These are phyloP conservation scores for Westerdykella sp. DNA, from an alignment of 2,329 filamentous ascomycete species.

Conservation along the genomic window DNA sequence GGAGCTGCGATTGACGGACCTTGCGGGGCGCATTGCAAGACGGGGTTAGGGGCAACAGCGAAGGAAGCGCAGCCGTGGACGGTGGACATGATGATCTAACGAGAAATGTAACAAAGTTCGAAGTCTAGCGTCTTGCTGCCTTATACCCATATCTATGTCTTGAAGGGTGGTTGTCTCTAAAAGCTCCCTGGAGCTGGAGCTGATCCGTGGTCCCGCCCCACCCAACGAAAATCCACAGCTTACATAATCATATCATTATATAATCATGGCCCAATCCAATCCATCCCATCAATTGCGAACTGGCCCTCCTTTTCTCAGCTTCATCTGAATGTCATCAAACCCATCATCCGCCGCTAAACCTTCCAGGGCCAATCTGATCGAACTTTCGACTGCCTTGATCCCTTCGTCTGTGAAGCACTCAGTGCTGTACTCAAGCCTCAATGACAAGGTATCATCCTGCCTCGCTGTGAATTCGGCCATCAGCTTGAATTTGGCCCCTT, in stretches of 20 bases:
- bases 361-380: not conserved
- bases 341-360: not conserved
- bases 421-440: constrained; percentile 10
- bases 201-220: too few relatives aligned
- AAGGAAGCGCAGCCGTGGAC: too few relatives aligned
- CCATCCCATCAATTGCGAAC: too few relatives aligned
- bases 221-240: too few relatives aligned
- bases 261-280: too few relatives aligned
- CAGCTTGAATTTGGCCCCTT: constrained; percentile 18
- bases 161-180: too few relatives aligned
- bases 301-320: not conserved
- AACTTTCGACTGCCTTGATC: not conserved
- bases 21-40: not conserved
- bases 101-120: too few relatives aligned
- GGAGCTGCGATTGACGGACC: not conserved
- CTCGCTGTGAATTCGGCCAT: constrained; percentile 14
- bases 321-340: not conserved
- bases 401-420: constrained; percentile 6
- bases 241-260: too few relatives aligned
- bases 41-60: not conserved
- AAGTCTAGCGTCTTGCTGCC: too few relatives aligned
- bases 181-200: too few relatives aligned
- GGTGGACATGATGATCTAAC: too few relatives aligned
- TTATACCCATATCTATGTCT: too few relatives aligned
- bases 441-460: not conserved